Evolutionary conservation across 1,284 basidiomycete species (phyloP).

Genomic region (Exsudoporus floridanus): DNA sequence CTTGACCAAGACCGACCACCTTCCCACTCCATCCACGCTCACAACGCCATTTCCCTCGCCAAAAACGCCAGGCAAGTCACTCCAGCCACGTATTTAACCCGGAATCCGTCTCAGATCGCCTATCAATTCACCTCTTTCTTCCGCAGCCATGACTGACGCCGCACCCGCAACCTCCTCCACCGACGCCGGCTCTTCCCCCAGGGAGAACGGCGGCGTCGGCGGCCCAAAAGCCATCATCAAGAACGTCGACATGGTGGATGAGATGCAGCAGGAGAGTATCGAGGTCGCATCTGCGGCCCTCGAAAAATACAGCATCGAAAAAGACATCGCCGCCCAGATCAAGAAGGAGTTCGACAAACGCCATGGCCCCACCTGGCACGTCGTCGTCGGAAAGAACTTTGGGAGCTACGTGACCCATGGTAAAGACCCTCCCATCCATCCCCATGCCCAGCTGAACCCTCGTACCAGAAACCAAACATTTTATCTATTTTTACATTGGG

Average conservation of each 20-base stretch:
- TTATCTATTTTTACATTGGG: constrained; percentile 96
- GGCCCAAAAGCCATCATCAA: constrained; percentile 87
- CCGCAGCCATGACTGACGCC: constrained; percentile 59
- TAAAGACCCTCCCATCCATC: constrained; percentile 31
- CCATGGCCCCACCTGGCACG: constrained; percentile 95
- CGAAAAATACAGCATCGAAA: constrained; percentile 91
- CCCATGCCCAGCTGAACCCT: constrained; percentile 8
- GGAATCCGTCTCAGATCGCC: not conserved
- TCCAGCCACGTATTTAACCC: constrained; percentile 29
- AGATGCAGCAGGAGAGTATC: constrained; percentile 93
- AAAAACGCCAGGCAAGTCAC: constrained; percentile 30
- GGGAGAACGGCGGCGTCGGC: constrained; percentile 42
- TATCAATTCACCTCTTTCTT: not conserved
- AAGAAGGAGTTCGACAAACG: constrained; percentile 96
- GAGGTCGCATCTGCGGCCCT: constrained; percentile 85
- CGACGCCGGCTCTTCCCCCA: constrained; percentile 49
- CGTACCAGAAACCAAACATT: constrained; percentile 86
- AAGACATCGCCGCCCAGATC: constrained; percentile 96
- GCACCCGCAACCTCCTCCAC: constrained; percentile 53
- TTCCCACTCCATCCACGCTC: constrained; percentile 21
- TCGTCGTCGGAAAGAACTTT: constrained; percentile 97
- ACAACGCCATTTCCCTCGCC: constrained; percentile 17
- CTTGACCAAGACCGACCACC: constrained; percentile 8
- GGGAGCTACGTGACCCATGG: constrained; percentile 97
- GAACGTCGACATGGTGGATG: constrained; percentile 95